A percentile compares a stretch with the other conserved stretches of the same genome.
Evolutionary conservation across 768 basidiomycete genomes (phyloP).

Genomic region (Psilocybe subaeruginosa): DNA sequence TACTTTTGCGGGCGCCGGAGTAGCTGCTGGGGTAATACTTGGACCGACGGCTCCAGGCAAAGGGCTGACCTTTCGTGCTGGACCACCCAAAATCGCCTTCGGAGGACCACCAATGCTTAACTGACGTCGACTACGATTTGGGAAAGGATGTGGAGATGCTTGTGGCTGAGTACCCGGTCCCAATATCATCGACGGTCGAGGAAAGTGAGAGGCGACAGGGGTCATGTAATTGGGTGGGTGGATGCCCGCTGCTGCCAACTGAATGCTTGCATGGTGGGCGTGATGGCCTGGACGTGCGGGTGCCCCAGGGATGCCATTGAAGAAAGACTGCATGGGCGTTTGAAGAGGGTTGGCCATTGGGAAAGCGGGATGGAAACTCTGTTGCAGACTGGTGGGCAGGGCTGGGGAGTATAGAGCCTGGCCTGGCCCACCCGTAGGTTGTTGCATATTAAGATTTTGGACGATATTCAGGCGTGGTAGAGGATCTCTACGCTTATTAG

Average conservation of each 20-base stretch:
- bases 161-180: conserved; percentile 39
- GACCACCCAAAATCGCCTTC: conserved; percentile 82
- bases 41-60: conserved; percentile 45
- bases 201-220: conserved; percentile 60
- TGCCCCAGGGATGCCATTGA: conserved; percentile 50
- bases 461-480: conserved; percentile 63
- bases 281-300: conserved; percentile 61
- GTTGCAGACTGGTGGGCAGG: conserved; percentile 61
- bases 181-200: conserved; percentile 52
- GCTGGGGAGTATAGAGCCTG: conserved; percentile 63
- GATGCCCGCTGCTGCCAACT: conserved; percentile 63
- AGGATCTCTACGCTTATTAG: conserved; percentile 53
- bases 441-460: conserved; percentile 56
- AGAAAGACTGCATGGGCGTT: conserved; percentile 77
- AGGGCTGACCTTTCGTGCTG: conserved; percentile 75
- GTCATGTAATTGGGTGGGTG: conserved; percentile 63
- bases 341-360: conserved; percentile 55
- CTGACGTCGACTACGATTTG: conserved; percentile 65
- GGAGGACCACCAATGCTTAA: conserved; percentile 87
- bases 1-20: conserved; percentile 44
- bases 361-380: conserved; percentile 58
- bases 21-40: conserved; percentile 33
- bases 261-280: conserved; percentile 60
- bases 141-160: conserved; percentile 47
- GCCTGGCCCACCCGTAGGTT: conserved; percentile 44